Base-by-base conservation (phyloP, 148 eudicot genomes). In the Camellia sinensis region DNA sequence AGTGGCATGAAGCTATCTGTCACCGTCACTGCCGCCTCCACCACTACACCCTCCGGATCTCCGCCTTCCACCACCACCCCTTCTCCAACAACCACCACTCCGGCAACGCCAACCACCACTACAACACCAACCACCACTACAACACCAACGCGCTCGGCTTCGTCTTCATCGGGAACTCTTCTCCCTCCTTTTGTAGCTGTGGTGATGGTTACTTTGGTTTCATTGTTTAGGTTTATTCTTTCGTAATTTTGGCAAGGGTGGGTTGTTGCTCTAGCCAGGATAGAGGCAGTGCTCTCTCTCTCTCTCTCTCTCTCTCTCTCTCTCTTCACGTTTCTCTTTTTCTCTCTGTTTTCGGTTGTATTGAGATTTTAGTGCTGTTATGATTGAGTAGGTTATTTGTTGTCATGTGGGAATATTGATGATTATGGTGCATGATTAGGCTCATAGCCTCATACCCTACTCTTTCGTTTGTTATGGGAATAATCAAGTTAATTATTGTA, bases 1-100 rank as follows among this genome's bases (percentile, higher is more conserved):
- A 79, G 89, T 48, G 98, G 98, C 73, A 93, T 93, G 97, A 95
- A 93, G 81, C 82, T 95, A 0, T 78, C 96, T 2, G 86, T 93
- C 78, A 83, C 89, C n/a, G 97, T 91, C 2, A 54, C 82, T 4
- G 76, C 71, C 3, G 67, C 79, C 18, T 70, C 84, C 64, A 48
- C 84, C 46, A 64, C 88, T 4, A 2, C 76, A 0, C 75, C 88
- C 0, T 6, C 83, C 1, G 43, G 50, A 54, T 4, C 87, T 6
- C 76, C 85, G 10, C 1, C 87, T 8, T 13, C 90, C 3, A 64
- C 83, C 65, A n/a, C 77, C 77, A 5, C 79, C 72, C 1, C 87
- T 8, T 13, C 90, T 1, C 59, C 83, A 60, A n/a, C 77, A 45
- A 5, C 79, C 72, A 14, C 43, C 78, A n/a, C 56, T 3, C 17